Evolutionary conservation across 306 rosid genomes (phyloP).

Genomic region (Luffa acutangula): DNA sequence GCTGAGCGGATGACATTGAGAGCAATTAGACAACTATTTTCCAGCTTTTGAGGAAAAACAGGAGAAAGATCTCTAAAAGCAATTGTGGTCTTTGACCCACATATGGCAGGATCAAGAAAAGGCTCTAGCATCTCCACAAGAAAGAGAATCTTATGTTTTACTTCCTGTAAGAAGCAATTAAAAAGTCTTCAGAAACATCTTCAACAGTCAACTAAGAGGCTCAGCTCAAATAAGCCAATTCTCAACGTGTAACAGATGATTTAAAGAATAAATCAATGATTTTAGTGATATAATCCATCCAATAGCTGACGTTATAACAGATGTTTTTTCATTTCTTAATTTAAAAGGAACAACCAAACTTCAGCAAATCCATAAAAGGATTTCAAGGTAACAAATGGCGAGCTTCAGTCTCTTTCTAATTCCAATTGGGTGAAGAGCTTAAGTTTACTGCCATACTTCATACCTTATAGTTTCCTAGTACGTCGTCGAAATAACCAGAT

Average conservation of each 20-base stretch:
- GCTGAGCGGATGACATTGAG: conserved; percentile 76
- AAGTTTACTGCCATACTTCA: background rate
- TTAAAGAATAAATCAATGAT: background rate
- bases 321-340: background rate
- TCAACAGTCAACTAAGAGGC: conserved; percentile 6
- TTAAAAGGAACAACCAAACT: background rate
- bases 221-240: background rate
- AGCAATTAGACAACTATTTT: conserved; percentile 50
- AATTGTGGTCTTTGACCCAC: conserved; percentile 54
- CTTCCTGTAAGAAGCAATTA: conserved; percentile 48
- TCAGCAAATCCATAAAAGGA: background rate
- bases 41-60: conserved; percentile 59
- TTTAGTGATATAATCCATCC: background rate
- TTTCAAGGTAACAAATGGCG: background rate
- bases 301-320: background rate
- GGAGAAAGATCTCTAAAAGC: conserved; percentile 74
- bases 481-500: conserved; percentile 83
- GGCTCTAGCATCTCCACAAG: conserved; percentile 95
- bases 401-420: background rate
- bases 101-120: conserved; percentile 79
- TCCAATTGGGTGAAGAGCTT: background rate
- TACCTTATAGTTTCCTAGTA: conserved; percentile 85
- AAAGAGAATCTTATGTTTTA: conserved; percentile 69
- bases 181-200: conserved; percentile 2
- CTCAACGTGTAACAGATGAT: background rate